Conservation (phyloP, 2,329 filamentous ascomycete genomes). For the Bipolaris sorokiniana region DNA sequence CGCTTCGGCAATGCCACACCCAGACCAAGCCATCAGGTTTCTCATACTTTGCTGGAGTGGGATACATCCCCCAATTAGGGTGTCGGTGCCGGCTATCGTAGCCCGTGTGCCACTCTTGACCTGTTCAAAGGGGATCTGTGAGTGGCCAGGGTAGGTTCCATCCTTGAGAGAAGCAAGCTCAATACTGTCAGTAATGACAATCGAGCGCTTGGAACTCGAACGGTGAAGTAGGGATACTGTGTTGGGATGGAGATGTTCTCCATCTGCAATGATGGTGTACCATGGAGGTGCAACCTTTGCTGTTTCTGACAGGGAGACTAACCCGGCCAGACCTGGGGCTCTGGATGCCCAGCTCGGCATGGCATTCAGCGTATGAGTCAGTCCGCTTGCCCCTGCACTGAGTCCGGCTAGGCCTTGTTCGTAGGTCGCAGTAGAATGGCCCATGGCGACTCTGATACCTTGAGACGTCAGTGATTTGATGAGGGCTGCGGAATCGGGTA, state of each 20-base stretch:
- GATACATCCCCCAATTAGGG: constrained; percentile 61
- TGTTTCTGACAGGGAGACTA: constrained; percentile 39
- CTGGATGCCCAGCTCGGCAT: constrained; percentile 60
- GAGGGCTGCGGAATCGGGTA: constrained; percentile 51
- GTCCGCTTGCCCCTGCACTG: constrained; percentile 56
- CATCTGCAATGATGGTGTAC: constrained; percentile 61
- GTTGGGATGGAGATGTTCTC: constrained; percentile 60
- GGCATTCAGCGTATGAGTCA: constrained; percentile 63
- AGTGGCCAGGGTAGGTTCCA: constrained; percentile 59
- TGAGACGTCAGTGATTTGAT: constrained; percentile 52
- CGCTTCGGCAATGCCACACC: constrained; percentile 56
- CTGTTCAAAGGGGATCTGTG: constrained; percentile 59
- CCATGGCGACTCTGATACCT: constrained; percentile 56
- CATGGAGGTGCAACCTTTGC: constrained; percentile 49
- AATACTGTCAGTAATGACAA: constrained; percentile 62
- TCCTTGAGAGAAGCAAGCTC: constrained; percentile 61
- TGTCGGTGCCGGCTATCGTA: constrained; percentile 60
- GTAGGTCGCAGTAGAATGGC: constrained; percentile 59
- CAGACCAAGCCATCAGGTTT: constrained; percentile 56
- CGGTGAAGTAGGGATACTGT: constrained; percentile 58
- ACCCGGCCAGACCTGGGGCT: constrained; percentile 58
- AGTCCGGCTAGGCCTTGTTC: constrained; percentile 55
- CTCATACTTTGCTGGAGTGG: constrained; percentile 58
- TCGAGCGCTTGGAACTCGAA: constrained; percentile 55
- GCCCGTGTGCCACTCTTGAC: constrained; percentile 57